These are phyloP conservation scores for Kwoniella shandongensis DNA, from an alignment of 768 basidiomycete species.

Conservation along the genomic window DNA sequence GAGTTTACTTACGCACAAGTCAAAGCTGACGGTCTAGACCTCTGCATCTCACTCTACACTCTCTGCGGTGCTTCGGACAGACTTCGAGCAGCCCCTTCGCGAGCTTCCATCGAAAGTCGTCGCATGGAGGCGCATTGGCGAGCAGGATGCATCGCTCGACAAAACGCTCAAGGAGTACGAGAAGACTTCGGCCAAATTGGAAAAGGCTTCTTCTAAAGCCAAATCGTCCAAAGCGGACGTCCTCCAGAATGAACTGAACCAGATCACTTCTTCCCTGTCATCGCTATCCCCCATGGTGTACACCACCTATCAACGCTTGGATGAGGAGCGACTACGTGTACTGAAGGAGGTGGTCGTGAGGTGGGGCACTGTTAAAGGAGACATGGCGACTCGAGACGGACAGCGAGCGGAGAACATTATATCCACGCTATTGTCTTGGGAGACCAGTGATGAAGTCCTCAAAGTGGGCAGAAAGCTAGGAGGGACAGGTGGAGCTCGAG, in stretches of 20 bases:
- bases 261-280: constrained; percentile 32
- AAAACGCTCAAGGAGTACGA: constrained; percentile 53
- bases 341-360: constrained; percentile 52
- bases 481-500: constrained; percentile 23
- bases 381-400: constrained; percentile 43
- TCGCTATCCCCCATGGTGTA: constrained; percentile 49
- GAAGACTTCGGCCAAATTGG: constrained; percentile 44
- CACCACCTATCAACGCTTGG: constrained; percentile 47
- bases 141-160: constrained; percentile 47
- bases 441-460: constrained; percentile 48
- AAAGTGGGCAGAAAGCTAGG: constrained; percentile 38
- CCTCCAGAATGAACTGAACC: constrained; percentile 41
- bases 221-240: constrained; percentile 44
- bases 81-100: constrained; percentile 49
- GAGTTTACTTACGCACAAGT: constrained; percentile 4
- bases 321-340: constrained; percentile 41
- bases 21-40: constrained; percentile 24
- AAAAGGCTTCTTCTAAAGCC: constrained; percentile 46
- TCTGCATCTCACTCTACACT: constrained; percentile 41
- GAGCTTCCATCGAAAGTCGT: constrained; percentile 44
- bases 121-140: constrained; percentile 34
- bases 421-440: constrained; percentile 45
- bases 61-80: constrained; percentile 39
- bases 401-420: constrained; percentile 48
- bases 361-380: constrained; percentile 50